phyloP scores from a whole-genome alignment of 495 filamentous ascomycete genomes.

The Neurospora discreta region DNA sequence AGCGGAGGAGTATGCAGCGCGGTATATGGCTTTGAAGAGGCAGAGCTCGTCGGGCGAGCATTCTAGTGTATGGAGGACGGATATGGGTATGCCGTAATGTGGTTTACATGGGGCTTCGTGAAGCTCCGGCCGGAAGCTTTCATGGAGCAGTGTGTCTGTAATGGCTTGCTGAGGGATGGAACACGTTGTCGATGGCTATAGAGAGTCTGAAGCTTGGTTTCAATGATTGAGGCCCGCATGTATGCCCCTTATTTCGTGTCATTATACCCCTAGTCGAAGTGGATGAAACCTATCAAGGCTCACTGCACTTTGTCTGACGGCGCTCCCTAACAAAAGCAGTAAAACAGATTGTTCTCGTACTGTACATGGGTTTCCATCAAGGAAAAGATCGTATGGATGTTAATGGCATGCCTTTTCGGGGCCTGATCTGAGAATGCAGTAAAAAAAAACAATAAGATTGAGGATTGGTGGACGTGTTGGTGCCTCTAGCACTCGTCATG shows the following conservation, averaged over 20 bases:
- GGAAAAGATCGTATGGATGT: not conserved
- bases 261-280: not conserved
- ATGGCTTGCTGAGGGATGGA: not conserved
- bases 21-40: conserved; percentile 51
- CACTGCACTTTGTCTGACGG: not conserved
- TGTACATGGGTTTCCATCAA: not conserved
- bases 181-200: not conserved
- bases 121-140: not conserved
- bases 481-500: not conserved
- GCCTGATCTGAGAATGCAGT: not conserved
- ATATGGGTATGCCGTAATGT: not conserved
- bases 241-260: not conserved
- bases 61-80: not conserved
- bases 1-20: conserved; percentile 65
- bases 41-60: conserved; percentile 6
- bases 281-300: not conserved
- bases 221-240: not conserved
- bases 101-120: not conserved
- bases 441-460: not conserved
- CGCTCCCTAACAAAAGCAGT: not conserved
- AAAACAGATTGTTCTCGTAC: not conserved
- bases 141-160: not conserved
- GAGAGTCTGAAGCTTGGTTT: not conserved
- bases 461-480: not conserved
- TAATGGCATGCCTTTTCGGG: not conserved